Base-by-base conservation (phyloP, 495 filamentous ascomycete species). In the Evernia prunastri region DNA sequence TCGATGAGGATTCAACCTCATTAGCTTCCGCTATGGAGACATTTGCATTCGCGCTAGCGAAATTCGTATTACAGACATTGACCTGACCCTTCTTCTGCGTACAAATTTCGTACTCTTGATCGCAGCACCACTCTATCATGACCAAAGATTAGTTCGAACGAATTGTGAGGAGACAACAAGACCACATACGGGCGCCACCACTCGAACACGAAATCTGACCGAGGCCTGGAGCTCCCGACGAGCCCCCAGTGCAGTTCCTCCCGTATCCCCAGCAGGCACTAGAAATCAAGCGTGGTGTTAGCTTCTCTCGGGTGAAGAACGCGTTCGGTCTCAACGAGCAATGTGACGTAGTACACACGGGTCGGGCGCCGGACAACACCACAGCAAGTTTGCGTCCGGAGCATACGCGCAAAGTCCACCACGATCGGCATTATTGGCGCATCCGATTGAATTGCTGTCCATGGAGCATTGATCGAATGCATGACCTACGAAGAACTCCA, bases 161-260 rank as follows among this genome's bases (percentile, higher is more conserved):
- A 29, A 23, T 23, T 51, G 25, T 11, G 12, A 7, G 56, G 56
- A 58, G 56, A 31, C 33, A 13, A 20, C 33, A 15, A 31, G 56
- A 29, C 47, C 39, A 58, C 56, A 33, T 58, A 58, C 56, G 27
- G 31, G 56, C 56, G 31, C 31, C 47, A 27, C 29, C 47, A 17
- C 29, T 51, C 18, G 47, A 51, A 51, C 47, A 51, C 15, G 47
- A 51, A 29, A 51, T 51, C 25, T 51, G 47, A 29, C 47, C 47
- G 47, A 25, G 47, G 4, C 47, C 47, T 27, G 47, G 47, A 27
- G 47, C 47, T 29, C 23, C 47, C 47, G 47, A 51, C 27, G 47
- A 51, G 47, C 47, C 47, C 23, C 47, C 47, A 13, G 47, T 51
- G 47, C 47, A 51, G 15, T 5, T 51, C 9, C 47, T 15, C 2